phyloP scores from a whole-genome alignment of 1,139 yeast species.

The Yarrowia galli region DNA sequence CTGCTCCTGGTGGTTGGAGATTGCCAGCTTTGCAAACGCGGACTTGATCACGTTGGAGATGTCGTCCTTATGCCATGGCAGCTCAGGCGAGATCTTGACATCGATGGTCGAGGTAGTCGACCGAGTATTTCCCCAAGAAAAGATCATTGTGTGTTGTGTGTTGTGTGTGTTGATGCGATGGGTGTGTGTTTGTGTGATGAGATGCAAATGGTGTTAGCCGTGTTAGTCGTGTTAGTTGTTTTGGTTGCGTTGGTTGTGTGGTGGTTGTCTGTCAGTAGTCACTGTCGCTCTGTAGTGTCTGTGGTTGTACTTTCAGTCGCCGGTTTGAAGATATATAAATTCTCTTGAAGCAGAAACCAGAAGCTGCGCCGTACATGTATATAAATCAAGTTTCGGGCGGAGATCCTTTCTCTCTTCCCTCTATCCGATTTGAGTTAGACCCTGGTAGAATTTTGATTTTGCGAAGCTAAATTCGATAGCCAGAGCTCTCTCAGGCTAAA shows the following conservation, averaged over 20 bases:
- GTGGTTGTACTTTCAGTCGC: neutral
- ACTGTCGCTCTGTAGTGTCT: neutral
- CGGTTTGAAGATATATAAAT: constrained; percentile 6
- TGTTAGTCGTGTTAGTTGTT: neutral
- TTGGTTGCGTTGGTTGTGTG: neutral
- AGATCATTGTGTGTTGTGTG: constrained; percentile 19
- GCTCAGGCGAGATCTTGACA: constrained; percentile 29
- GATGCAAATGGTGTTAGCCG: constrained; percentile 1
- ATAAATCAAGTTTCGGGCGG: constrained; percentile 24
- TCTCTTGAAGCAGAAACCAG: neutral
- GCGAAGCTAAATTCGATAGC: neutral
- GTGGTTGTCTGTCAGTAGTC: neutral
- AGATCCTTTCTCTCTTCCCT: constrained; percentile 17
- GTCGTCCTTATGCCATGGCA: constrained; percentile 34
- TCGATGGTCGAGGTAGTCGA: constrained; percentile 19
- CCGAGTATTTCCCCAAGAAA: constrained; percentile 27
- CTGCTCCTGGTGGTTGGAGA: constrained; percentile 36
- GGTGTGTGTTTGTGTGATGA: constrained; percentile 3
- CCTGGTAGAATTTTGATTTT: constrained; percentile 8
- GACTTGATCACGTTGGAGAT: constrained; percentile 29
- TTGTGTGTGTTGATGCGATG: constrained; percentile 11
- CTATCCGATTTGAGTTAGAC: constrained; percentile 22
- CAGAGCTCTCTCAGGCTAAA: neutral
- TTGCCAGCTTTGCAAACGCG: constrained; percentile 24
- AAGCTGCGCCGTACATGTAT: constrained; percentile 30